Conservation (phyloP, 495 filamentous ascomycete species). For the Cladorrhinum samala region DNA sequence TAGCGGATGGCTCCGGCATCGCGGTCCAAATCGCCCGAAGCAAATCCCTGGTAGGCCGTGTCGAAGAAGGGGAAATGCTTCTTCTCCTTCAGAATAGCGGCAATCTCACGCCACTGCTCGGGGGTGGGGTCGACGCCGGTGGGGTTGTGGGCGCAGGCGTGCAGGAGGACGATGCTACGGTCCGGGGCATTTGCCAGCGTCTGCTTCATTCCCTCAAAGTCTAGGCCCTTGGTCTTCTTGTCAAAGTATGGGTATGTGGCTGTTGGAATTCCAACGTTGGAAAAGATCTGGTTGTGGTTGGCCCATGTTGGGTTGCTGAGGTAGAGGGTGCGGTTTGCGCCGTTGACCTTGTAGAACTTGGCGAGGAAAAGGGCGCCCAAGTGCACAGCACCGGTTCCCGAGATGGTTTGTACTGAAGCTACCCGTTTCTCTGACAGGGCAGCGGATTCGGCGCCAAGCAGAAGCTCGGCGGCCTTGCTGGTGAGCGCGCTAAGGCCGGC, state of each 20-base stretch:
- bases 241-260: conserved; percentile 91
- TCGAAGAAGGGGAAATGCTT: conserved; percentile 98
- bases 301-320: conserved; percentile 94
- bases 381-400: conserved; percentile 87
- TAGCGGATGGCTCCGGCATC: conserved; percentile 89
- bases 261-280: conserved; percentile 74
- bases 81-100: conserved; percentile 62
- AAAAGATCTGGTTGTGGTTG: conserved; percentile 98
- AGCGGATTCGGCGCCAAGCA: conserved; percentile 72
- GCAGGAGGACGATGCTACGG: conserved; percentile 81
- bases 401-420: conserved; percentile 72
- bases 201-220: conserved; percentile 79
- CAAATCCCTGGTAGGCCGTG: conserved; percentile 96
- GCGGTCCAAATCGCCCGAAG: conserved; percentile 76
- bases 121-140: conserved; percentile 93
- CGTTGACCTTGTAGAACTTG: conserved; percentile 63
- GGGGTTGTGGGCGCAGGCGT: conserved; percentile 97
- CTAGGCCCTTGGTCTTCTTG: conserved; percentile 76
- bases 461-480: conserved; percentile 79
- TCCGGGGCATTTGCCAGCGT: conserved; percentile 62
- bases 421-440: conserved; percentile 81
- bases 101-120: conserved; percentile 91
- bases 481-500: conserved; percentile 81
- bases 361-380: conserved; percentile 81
- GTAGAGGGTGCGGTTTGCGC: conserved; percentile 67